Evolutionary conservation across 2,329 filamentous ascomycete species (phyloP), one percentile per base, ranked within the genome.

Genomic region (Bipolaris zeicola): DNA sequence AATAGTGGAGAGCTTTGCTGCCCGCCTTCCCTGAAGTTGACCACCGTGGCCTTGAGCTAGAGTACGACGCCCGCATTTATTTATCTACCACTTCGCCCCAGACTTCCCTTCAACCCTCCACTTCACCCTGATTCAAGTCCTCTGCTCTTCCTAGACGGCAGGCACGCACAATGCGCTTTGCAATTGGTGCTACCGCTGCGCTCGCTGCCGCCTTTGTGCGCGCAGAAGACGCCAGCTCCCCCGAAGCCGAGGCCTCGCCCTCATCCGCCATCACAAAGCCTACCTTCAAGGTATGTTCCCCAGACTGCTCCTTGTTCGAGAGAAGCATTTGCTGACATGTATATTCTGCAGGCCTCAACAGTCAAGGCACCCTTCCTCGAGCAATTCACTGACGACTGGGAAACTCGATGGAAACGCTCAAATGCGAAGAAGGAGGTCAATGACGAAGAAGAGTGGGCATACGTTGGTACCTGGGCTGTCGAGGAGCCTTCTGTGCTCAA

Each of bases 381-480:
- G 83, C 95, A 99, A 80, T 99, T 99, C 83, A 96, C 91, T 80
- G 90, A 96, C 69, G 93, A 91, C 80, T 98, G 94, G 94, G 90
- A 97, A 68, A 82, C 85, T 65, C 86, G 93, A 81, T 99, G 95
- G 95, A 92, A 94, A 81, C 87, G 90, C 56, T 98, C 94, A 46
- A 89, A 95, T 77, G 95, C 95, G 67, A 98, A 98, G 87, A 99
- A 99, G 87, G 90, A 90, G 72, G 87, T 89, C 66, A 86, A 85
- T 76, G 87, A 88, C 60, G 91, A 96, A 66, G 81, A 83, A 70
- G 94, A 98, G 76, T 98, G 95, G 95, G 92, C 93, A 53, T 99
- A 96, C 78, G 87, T 98, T 63, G 95, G 95, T 79, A 91, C 92
- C 79, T 99, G 95, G 95, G 81, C 92, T 48, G 95, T 97, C 60